Base-by-base conservation (phyloP, 768 basidiomycete species). In the Leccinum imitatum region DNA sequence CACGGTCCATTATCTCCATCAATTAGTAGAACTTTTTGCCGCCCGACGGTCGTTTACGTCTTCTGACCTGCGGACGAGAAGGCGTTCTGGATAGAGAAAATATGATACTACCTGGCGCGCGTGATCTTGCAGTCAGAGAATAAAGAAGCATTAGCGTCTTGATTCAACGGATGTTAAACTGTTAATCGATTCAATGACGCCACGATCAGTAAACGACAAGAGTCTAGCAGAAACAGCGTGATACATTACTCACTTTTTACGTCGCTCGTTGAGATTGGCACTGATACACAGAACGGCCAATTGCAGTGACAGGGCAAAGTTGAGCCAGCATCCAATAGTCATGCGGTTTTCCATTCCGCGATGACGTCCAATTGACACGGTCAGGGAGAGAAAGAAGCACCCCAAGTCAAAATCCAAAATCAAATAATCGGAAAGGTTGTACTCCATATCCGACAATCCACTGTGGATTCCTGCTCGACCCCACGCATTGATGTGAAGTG, bases 361-460 rank as follows among this genome's bases (percentile, higher is more conserved):
- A 57, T 62, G 51, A 31, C 30, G 44, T 46, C 44, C 44, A 19
- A 33, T 52, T 52, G 48, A 55, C 55, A 56, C 41, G 35, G 37
- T 68, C 65, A 58, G 68, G 65, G 65, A 69, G 37, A 50, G 19
- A 33, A 67, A 62, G 68, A 69, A 69, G 67, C 25, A 33, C 50
- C 21, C 6, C 14, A 19, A 25, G 30, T 55, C 37, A 41, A 23
- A 3, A 14, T 9, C 59, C 15, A 56, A 52, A 51, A 56, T 25
- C 17, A 46, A 46, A 46, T 46, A 19, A 46, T 46, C 39, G n/a
- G 44, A n/a, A 46, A 19, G 44, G n/a, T 46, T 4, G 44, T 46
- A 19, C 17, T n/a, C 39, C 44, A 46, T 46, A 46, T 19, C 44
- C 44, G 44, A 14, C 41, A 14, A 41, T 41, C 41, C 41, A n/a